Evolutionary conservation across 78 protist species (phyloP), one percentile per base, ranked within the genome.

Genomic region (Chrysochromulina tobinii): DNA sequence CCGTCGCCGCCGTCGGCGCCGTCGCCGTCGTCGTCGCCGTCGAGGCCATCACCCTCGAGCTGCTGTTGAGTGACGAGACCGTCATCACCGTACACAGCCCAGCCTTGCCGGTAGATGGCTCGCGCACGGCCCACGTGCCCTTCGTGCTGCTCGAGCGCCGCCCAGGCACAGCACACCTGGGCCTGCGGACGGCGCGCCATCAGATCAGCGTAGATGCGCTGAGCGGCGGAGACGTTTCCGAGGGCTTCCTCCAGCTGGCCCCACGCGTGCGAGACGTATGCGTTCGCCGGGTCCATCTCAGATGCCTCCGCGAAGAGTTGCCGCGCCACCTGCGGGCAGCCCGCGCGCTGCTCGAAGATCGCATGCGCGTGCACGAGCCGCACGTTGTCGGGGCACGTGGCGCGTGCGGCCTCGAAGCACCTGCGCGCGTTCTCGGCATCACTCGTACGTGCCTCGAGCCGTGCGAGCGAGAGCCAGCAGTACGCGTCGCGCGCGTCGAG

Each of bases 101-200:
- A 69, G 54, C 27, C 83, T 11, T 12, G 6, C 51, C 27, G 48
- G 61, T 54, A 54, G 25, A 79, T 14, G 50, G 61, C 38, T 11
- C 61, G 25, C 64, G 87, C 87, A 12, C 7, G 51, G 23, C 7
- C 51, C 50, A 21, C 5, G 64, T 54, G 7, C 20, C 64, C 87
- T 20, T 79, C 53, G 5, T 1, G 27, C 61, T 59, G 64, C 87
- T 79, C 87, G 87, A 79, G 87, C 50, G 87, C 87, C 38, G 87
- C 87, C 87, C 87, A 79, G 50, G 87, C 87, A 59, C 64, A 4
- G 50, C 15, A 23, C 23, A 79, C 48, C 64, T 9, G 12, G 25
- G 87, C 25, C 50, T 4, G 51, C 54, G 38, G 48, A 7, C 53
- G 4, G 20, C 6, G 20, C 50, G 7, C 20, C 54, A 9, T 7